phyloP scores from a whole-genome alignment of 2,329 filamentous ascomycete genomes.

The Microdochium bolleyi region DNA sequence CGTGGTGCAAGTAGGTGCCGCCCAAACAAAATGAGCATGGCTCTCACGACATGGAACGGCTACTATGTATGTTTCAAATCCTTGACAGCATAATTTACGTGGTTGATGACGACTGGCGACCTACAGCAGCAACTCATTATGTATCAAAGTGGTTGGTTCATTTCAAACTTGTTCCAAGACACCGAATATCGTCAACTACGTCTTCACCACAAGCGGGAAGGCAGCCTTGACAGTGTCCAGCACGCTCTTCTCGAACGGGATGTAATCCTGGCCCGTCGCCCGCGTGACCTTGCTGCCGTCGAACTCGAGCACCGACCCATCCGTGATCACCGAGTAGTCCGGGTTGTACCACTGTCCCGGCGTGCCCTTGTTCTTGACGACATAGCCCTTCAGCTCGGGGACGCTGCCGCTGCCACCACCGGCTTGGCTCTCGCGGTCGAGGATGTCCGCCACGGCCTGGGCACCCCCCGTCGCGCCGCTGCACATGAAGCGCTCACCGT shows the following conservation, averaged over 20 bases:
- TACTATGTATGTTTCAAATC: too few species aligned
- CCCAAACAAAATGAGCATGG: too few species aligned
- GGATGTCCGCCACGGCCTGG: slow-evolving; percentile 17
- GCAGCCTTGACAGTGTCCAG: slow-evolving; percentile 41
- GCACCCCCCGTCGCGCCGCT: slow-evolving; percentile 11
- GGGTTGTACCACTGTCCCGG: slow-evolving; percentile 13
- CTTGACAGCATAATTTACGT: too few species aligned
- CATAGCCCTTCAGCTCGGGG: slow-evolving; percentile 7
- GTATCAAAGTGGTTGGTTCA: background rate
- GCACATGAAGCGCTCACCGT: slow-evolving; percentile 18
- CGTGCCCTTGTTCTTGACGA: slow-evolving; percentile 7
- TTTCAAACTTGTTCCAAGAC: background rate
- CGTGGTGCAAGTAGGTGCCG: too few species aligned
- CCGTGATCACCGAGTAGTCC: slow-evolving; percentile 8
- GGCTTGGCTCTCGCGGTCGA: slow-evolving; percentile 4
- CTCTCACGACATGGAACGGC: too few species aligned
- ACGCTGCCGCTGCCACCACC: too few species aligned
- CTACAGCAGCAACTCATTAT: too few species aligned
- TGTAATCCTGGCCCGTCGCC: slow-evolving; percentile 21
- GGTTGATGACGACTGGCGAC: too few species aligned
- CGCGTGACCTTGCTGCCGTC: slow-evolving; percentile 17
- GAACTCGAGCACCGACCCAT: slow-evolving; percentile 8
- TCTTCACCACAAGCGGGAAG: background rate
- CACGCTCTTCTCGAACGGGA: slow-evolving; percentile 20
- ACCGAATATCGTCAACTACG: background rate